Conservation (phyloP, 2,329 filamentous ascomycete genomes). For the Trichoderma semiorbis region DNA sequence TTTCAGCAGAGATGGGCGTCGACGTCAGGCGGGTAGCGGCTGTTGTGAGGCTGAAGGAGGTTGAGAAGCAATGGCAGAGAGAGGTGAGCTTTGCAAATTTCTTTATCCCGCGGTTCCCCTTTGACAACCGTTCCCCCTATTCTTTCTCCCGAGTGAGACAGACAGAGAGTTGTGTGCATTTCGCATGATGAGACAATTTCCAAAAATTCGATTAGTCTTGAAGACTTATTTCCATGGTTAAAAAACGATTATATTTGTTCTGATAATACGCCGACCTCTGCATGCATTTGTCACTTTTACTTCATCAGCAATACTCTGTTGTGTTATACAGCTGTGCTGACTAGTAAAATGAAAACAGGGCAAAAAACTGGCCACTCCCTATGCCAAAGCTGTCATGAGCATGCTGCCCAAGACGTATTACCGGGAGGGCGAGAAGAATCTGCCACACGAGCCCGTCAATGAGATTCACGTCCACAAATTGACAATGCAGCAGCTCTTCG, state of each 20-base stretch:
- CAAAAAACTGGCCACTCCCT: conserved; percentile 72
- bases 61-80: conserved; percentile 73
- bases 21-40: conserved; percentile 83
- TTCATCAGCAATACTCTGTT: background rate
- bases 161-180: background rate
- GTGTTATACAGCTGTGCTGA: conserved; percentile 23
- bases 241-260: conserved; percentile 45
- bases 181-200: conserved; percentile 58
- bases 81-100: conserved; percentile 58
- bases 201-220: conserved; percentile 98
- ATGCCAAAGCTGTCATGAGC: conserved; percentile 67
- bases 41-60: conserved; percentile 77
- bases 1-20: conserved; percentile 73
- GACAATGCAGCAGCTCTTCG: conserved; percentile 62
- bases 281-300: background rate
- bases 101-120: background rate
- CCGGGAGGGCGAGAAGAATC: conserved; percentile 46
- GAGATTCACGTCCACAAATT: conserved; percentile 60
- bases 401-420: conserved; percentile 76
- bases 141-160: conserved; percentile 18
- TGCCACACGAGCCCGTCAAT: conserved; percentile 58
- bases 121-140: background rate
- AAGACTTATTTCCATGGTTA: conserved; percentile 89
- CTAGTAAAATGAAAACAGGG: conserved; percentile 49
- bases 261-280: conserved; percentile 22